Conservation (phyloP, 805 yeast species). For the Danielia oregonensis region DNA sequence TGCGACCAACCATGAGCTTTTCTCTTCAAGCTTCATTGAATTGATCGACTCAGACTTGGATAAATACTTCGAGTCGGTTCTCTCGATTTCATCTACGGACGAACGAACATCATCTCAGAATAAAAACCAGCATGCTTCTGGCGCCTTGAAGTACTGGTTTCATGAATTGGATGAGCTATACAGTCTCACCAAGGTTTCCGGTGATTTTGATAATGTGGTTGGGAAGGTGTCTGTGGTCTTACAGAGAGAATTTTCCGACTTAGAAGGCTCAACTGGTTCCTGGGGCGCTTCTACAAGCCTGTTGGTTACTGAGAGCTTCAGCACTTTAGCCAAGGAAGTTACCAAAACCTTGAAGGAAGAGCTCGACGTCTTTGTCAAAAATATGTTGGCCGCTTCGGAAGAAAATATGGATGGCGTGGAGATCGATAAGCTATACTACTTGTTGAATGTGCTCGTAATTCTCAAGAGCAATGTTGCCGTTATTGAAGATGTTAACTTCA, state of each 20-base stretch:
- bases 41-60: slow-evolving; percentile 28
- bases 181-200: slow-evolving; percentile 1
- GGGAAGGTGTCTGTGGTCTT: neutral
- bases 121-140: slow-evolving; percentile 1
- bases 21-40: slow-evolving; percentile 19
- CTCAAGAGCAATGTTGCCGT: neutral
- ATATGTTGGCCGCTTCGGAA: neutral
- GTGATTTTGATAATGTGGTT: neutral
- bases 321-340: neutral
- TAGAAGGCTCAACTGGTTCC: neutral
- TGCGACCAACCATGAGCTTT: slow-evolving; percentile 4
- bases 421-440: slow-evolving; percentile 1
- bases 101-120: neutral
- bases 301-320: slow-evolving; percentile 1
- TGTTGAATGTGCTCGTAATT: slow-evolving; percentile 2
- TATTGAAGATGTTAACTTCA: neutral
- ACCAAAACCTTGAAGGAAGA: slow-evolving; percentile 1
- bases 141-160: slow-evolving; percentile 11
- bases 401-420: neutral
- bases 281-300: slow-evolving; percentile 10
- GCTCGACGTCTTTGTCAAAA: slow-evolving; percentile 2
- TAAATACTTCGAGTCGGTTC: slow-evolving; percentile 20
- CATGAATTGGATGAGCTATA: slow-evolving; percentile 3
- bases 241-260: neutral
- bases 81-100: slow-evolving; percentile 6